Evolutionary conservation across 352 stramenopile genomes (phyloP), one percentile per base, ranked within the genome.

Genomic region (Aphanomyces cochlioides): DNA sequence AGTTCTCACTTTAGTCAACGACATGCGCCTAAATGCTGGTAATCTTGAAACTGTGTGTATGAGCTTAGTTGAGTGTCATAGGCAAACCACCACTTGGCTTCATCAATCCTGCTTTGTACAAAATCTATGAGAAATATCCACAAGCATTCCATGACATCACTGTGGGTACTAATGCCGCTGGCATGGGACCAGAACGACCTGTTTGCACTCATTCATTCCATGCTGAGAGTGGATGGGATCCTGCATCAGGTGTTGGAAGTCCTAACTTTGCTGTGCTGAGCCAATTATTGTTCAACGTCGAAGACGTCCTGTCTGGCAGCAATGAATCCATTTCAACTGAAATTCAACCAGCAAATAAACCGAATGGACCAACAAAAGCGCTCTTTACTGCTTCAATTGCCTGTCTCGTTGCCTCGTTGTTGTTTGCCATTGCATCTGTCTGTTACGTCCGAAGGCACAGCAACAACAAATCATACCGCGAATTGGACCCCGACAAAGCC

Each of bases 1-100:
- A 7, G 93, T 98, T 77, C 78, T 97, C 8, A 91, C 86, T 47
- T 74, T 97, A 28, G 87, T 93, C 78, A 97, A 97, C 72, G 85
- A 95, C 47, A 73, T 78, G 5, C 83, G 88, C 1, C 70, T 95
- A 43, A 93, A 93, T 67, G 77, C 78, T 38, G 54, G 54, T 61
- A 61, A 50, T 50, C 17, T 50, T n/a, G 43, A 1, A n/a, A 50
- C 43, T 50, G 10, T 12, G 1, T n/a, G 43, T 50, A n/a, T 28
- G 28, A 28, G 28, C 28, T 28, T 28, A 28, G 28, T 28, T 28
- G 28, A 28, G 28, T 28, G 28, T 28, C n/a, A 19, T n/a, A 47
- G 90, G 89, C 28, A 92, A 96, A 54, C 75, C 74, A 36, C 75
- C 86, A 6, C 77, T 97, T 4, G 92, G 92, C 0, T 97, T 97